These are phyloP conservation scores for Colletotrichum sp. DNA, from an alignment of 2,329 filamentous ascomycete genomes.

Conservation along the genomic window DNA sequence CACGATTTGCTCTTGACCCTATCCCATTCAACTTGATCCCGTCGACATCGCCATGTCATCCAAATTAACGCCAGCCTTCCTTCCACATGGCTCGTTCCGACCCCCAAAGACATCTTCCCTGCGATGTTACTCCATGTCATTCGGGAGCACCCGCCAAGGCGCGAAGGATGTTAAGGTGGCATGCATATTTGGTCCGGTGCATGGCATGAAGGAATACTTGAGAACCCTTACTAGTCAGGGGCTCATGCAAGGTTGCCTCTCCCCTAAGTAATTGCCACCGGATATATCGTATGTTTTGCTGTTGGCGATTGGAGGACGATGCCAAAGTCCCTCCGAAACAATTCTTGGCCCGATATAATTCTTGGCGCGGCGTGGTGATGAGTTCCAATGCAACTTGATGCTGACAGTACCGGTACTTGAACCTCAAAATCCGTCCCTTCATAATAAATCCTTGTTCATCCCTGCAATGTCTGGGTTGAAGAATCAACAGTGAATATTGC, in stretches of 20 bases:
- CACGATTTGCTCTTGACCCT: background rate
- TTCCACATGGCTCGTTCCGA: background rate
- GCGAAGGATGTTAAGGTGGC: background rate
- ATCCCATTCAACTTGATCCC: background rate
- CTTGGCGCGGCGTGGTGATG: background rate
- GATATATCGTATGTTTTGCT: background rate
- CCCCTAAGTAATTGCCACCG: background rate
- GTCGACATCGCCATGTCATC: background rate
- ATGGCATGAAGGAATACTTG: background rate
- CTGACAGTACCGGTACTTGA: background rate
- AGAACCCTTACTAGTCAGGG: background rate
- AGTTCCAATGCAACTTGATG: background rate
- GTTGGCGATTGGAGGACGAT: background rate
- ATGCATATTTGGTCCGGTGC: background rate
- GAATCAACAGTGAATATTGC: background rate
- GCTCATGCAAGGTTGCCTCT: background rate
- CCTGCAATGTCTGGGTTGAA: background rate
- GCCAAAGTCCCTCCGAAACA: background rate
- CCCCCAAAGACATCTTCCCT: background rate
- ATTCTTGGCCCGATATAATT: background rate
- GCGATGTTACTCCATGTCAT: background rate
- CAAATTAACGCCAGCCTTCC: background rate
- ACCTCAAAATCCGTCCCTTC: background rate
- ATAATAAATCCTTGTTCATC: background rate
- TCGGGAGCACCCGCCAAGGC: background rate